phyloP scores from a whole-genome alignment of 2,329 filamentous ascomycete genomes.

The Trichoderma pleuroti region DNA sequence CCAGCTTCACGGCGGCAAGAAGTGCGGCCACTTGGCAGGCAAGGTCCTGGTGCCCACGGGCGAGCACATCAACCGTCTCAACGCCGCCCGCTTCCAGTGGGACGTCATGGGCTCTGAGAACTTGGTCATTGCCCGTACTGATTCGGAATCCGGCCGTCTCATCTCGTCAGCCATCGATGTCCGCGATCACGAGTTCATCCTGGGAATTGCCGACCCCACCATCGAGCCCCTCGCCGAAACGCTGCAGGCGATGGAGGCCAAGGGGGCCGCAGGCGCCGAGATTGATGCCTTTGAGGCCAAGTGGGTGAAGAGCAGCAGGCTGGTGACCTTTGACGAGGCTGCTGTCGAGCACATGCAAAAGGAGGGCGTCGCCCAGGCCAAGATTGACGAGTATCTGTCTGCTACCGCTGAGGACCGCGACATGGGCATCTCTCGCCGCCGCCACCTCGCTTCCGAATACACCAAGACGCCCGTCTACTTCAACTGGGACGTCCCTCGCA shows the following conservation, averaged over 20 bases:
- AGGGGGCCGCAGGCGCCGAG: conserved; percentile 71
- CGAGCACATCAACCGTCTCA: conserved; percentile 93
- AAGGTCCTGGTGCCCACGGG: conserved; percentile 92
- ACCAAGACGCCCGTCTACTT: conserved; percentile 70
- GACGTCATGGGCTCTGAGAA: conserved; percentile 97
- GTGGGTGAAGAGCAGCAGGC: conserved; percentile 82
- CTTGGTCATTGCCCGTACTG: conserved; percentile 88
- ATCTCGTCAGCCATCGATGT: conserved; percentile 89
- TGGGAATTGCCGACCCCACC: conserved; percentile 73
- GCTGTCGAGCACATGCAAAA: conserved; percentile 69
- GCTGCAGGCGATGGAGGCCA: conserved; percentile 82
- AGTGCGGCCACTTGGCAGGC: conserved; percentile 93
- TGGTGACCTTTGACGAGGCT: conserved; percentile 91
- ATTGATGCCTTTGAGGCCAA: conserved; percentile 81
- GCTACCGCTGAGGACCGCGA: conserved; percentile 62
- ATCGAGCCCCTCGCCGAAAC: conserved; percentile 81
- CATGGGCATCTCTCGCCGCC: conserved; percentile 74
- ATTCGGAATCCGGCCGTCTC: conserved; percentile 89
- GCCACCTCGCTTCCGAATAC: conserved; percentile 65
- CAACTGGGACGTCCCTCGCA: conserved; percentile 88
- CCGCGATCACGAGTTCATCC: conserved; percentile 94
- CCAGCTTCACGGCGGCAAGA: conserved; percentile 96
- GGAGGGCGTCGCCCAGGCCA: conserved; percentile 60
- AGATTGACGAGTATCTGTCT: conserved; percentile 64
- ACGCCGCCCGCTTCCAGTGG: conserved; percentile 94